These are phyloP conservation scores for Coprinopsis marcescibilis DNA, from an alignment of 768 basidiomycete genomes.

Conservation along the genomic window DNA sequence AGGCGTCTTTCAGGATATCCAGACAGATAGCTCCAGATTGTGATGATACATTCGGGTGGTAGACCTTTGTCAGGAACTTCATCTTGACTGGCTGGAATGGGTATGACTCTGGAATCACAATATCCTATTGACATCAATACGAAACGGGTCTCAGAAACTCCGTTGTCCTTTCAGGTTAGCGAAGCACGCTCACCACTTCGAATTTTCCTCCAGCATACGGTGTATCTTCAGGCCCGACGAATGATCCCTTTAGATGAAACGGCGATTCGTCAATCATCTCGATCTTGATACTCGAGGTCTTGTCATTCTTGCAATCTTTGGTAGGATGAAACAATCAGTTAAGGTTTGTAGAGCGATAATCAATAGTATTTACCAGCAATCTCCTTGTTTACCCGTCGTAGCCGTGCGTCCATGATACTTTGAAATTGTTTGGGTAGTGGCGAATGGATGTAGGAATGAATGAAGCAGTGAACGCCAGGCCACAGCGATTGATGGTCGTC, in stretches of 20 bases:
- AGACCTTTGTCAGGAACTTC: constrained; percentile 97
- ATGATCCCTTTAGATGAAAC: constrained; percentile 88
- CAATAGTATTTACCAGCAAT: constrained; percentile 57
- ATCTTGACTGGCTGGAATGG: constrained; percentile 95
- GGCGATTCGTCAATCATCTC: constrained; percentile 86
- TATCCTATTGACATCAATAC: constrained; percentile 53
- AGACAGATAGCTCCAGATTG: constrained; percentile 94
- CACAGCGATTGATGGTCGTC: too few relatives aligned
- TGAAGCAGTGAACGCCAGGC: constrained; percentile 1
- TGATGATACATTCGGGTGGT: constrained; percentile 93
- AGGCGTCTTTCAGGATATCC: constrained; percentile 84
- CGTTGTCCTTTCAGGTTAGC: not conserved
- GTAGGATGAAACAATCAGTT: constrained; percentile 9
- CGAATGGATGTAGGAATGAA: constrained; percentile 4
- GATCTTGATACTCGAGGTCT: constrained; percentile 78
- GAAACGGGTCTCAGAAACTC: constrained; percentile 4
- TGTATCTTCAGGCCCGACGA: constrained; percentile 87
- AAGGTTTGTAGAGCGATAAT: constrained; percentile 2
- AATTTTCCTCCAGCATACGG: constrained; percentile 91
- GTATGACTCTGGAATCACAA: constrained; percentile 86
- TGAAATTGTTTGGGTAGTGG: not conserved
- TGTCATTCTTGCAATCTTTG: constrained; percentile 92
- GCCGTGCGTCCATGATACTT: constrained; percentile 71
- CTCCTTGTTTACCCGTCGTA: constrained; percentile 91
- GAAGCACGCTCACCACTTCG: constrained; percentile 65